Conservation (phyloP, 768 basidiomycete genomes). For the Hygrophoropsis aurantiaca region DNA sequence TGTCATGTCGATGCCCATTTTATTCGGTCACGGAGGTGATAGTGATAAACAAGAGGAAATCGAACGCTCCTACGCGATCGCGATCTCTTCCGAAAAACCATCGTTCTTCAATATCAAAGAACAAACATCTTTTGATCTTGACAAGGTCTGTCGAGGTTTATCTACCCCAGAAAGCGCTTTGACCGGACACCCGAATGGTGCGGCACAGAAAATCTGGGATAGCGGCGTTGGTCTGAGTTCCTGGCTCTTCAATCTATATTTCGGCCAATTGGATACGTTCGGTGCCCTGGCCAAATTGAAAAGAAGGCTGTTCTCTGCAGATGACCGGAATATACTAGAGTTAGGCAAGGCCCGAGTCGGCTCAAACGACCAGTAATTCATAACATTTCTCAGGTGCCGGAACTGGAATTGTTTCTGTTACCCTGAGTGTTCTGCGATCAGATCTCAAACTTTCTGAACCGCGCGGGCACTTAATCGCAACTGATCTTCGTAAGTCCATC, state of each 20-base stretch:
- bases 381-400: slow-evolving; percentile 62
- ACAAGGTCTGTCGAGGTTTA: slow-evolving; percentile 63
- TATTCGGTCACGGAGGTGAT: slow-evolving; percentile 34
- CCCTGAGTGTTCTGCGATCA: slow-evolving; percentile 57
- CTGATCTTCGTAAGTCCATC: slow-evolving; percentile 67
- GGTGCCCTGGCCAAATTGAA: slow-evolving; percentile 20
- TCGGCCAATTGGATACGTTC: not conserved
- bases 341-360: slow-evolving; percentile 48
- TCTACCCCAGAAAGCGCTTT: not conserved
- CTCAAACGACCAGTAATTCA: not conserved
- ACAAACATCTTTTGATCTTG: slow-evolving; percentile 87
- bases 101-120: slow-evolving; percentile 58
- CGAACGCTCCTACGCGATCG: slow-evolving; percentile 49
- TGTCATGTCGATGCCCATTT: slow-evolving; percentile 70
- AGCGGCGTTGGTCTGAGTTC: slow-evolving; percentile 85
- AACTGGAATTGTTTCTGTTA: slow-evolving; percentile 78
- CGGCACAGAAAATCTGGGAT: slow-evolving; percentile 90
- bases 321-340: slow-evolving; percentile 56
- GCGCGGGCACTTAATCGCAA: slow-evolving; percentile 49
- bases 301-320: slow-evolving; percentile 39
- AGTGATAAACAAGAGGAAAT: slow-evolving; percentile 67
- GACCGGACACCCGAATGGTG: no score
- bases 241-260: slow-evolving; percentile 57
- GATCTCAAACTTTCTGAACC: slow-evolving; percentile 17
- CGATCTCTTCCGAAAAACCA: slow-evolving; percentile 17